Conservation (phyloP, 495 filamentous ascomycete species). For the Copromyces sp. region DNA sequence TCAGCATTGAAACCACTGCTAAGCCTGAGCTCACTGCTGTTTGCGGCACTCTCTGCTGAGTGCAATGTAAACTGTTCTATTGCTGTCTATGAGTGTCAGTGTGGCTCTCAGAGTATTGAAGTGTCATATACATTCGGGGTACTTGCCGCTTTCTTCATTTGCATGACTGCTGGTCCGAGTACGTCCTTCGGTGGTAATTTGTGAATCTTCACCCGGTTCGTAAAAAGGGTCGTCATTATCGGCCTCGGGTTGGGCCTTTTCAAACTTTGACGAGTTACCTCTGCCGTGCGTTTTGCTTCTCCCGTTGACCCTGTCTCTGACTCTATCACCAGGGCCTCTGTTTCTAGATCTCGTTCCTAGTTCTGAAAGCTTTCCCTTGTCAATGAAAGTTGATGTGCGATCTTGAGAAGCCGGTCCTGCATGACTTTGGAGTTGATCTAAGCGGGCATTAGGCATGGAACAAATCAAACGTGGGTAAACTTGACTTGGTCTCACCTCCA, state of each 20-base stretch:
- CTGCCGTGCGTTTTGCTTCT: constrained; percentile 1
- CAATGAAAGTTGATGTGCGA: not conserved
- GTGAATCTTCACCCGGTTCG: not conserved
- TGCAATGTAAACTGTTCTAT: not conserved
- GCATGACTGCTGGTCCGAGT: not conserved
- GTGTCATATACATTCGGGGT: not conserved
- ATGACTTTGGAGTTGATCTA: not conserved
- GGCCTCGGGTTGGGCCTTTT: not conserved
- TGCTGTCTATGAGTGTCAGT: not conserved
- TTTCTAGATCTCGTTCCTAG: not conserved
- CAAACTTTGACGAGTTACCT: not conserved
- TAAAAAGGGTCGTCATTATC: not conserved
- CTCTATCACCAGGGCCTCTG: not conserved
- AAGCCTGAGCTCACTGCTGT: not conserved
- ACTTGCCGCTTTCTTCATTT: not conserved
- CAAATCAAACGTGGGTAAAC: not conserved
- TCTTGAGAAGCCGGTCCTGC: not conserved
- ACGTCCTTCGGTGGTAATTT: not conserved
- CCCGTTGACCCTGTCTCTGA: not conserved
- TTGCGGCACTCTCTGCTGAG: not conserved
- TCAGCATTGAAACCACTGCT: not conserved
- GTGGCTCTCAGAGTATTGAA: not conserved
- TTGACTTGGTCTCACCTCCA: not conserved
- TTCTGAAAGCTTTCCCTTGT: not conserved
- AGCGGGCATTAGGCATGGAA: not conserved